Evolutionary conservation across 2,329 filamentous ascomycete species (phyloP).

Genomic region (Botrytis aclada): DNA sequence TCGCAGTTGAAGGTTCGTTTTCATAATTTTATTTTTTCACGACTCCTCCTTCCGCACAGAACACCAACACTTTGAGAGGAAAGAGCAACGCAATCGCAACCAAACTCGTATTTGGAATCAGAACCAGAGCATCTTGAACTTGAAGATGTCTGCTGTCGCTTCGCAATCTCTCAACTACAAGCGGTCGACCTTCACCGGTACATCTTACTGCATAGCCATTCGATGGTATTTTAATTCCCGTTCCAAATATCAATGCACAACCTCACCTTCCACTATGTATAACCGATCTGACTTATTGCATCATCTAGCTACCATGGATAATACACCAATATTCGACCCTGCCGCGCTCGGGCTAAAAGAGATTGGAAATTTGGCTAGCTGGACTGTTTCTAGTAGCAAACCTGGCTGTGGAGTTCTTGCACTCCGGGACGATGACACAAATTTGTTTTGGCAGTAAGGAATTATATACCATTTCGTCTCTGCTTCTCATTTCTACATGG

Average conservation of each 20-base stretch:
- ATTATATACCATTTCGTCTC: background rate
- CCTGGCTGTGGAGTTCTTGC: constrained; percentile 76
- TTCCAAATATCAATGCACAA: background rate
- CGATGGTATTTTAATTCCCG: background rate
- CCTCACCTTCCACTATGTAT: constrained; percentile 6
- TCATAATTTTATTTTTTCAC: background rate
- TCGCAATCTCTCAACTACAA: background rate
- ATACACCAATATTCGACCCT: constrained; percentile 48
- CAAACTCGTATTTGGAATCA: background rate
- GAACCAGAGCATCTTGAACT: background rate
- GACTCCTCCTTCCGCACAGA: background rate
- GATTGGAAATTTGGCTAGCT: constrained; percentile 78
- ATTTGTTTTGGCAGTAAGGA: constrained; percentile 74
- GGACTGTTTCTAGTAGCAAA: constrained; percentile 79
- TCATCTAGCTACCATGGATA: constrained; percentile 36
- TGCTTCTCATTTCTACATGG: background rate
- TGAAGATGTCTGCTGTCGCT: background rate
- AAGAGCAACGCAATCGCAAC: background rate
- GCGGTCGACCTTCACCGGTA: background rate
- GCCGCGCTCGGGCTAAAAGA: constrained; percentile 63
- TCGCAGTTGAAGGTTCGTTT: constrained; percentile 15
- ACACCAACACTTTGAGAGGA: background rate
- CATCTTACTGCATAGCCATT: background rate
- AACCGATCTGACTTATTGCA: constrained; percentile 7
- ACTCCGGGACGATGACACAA: constrained; percentile 69